Evolutionary conservation across 2,329 filamentous ascomycete species (phyloP), one percentile per base, ranked within the genome.

Genomic region (Sphaerulina vaccinii): DNA sequence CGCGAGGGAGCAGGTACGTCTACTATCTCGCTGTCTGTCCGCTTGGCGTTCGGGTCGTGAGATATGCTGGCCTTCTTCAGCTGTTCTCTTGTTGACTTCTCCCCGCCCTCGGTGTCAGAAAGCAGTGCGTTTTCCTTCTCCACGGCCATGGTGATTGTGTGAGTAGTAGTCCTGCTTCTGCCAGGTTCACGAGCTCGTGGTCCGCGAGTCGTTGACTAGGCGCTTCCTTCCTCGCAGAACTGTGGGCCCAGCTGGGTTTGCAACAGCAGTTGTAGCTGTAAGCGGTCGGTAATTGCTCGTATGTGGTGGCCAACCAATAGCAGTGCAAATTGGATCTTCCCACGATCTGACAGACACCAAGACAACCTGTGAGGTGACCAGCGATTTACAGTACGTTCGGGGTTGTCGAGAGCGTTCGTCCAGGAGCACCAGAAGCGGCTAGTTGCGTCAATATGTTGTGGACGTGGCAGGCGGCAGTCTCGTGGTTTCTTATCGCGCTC

Each of bases 21-120:
- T 36, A 18, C 27, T 21, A 50, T 35, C n/a, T 53, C 48, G 19
- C 44, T 33, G 33, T 76, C 77, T 18, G 41, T 19, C 37, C 43
- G 48, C 3, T 43, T n/a, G 7, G 50, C 50, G 18, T 50, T 50
- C 15, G 52, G 46, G 18, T 50, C 52, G 23, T 54, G 46, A 50
- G n/a, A n/a, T n/a, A 85, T 82, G n/a, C 78, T 75, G 3, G 82
- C 82, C 61, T 84, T 78, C 67, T 82, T 79, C 48, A 85, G 70
- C 68, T 83, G 80, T 65, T 84, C 78, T 52, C 82, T 73, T 32
- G 83, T 79, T 7, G 80, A 80, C 54, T 75, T 77, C 65, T 84
- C 81, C 54, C 77, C 75, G 52, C 70, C 71, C 36, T 76, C 74
- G 51, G 68, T 70, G 56, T 77, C 75, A 52, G 66, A 69, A 13